Evolutionary conservation across 2,329 filamentous ascomycete species (phyloP).

Genomic region (Teratosphaeria pseudoeucalypti): DNA sequence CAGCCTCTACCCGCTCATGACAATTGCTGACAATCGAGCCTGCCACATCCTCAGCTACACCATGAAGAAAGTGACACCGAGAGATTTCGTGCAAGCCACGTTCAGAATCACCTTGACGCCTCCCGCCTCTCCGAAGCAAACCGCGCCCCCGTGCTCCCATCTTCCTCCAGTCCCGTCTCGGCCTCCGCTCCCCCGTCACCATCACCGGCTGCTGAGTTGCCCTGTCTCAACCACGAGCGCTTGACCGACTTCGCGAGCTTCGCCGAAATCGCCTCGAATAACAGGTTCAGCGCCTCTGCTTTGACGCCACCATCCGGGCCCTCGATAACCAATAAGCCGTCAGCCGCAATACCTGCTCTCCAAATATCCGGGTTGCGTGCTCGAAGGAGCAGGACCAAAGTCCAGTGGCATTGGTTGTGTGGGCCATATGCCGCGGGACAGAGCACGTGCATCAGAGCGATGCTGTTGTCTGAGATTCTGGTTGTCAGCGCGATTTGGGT

Average conservation of each 20-base stretch:
- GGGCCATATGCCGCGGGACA: background rate
- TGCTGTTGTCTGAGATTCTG: background rate
- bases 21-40: background rate
- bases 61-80: background rate
- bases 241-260: background rate
- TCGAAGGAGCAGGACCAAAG: background rate
- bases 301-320: background rate
- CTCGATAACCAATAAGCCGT: background rate
- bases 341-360: background rate
- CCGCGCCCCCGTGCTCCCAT: background rate
- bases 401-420: background rate
- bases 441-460: background rate
- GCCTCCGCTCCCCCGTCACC: background rate
- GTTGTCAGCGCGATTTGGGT: background rate
- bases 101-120: background rate
- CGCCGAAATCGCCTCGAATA: background rate
- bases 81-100: background rate
- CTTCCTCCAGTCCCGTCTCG: background rate
- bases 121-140: background rate
- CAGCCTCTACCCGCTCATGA: background rate
- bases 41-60: background rate
- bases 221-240: background rate
- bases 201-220: background rate
- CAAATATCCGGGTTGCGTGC: background rate
- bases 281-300: background rate